Evolutionary conservation across 2,329 filamentous ascomycete genomes (phyloP).

Genomic region (Pseudocercospora crystallina): DNA sequence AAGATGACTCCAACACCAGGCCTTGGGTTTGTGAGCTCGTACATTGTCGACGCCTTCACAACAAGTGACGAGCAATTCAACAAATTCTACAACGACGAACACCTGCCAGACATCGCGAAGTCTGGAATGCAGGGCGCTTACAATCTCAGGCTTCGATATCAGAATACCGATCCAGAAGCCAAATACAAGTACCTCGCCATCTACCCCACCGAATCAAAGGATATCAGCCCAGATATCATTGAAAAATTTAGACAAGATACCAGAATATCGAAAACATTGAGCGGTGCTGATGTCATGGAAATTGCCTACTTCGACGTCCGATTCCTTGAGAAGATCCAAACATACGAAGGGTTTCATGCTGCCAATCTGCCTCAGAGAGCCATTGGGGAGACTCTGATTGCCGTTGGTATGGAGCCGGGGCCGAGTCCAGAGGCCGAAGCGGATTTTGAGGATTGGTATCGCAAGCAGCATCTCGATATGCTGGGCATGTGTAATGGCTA

Average conservation of each 20-base stretch:
- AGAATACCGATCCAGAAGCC: slow-evolving; percentile 15
- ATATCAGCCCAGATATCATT: background rate
- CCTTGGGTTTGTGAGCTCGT: slow-evolving; percentile 8
- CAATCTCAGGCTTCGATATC: slow-evolving; percentile 19
- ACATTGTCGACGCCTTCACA: slow-evolving; percentile 2
- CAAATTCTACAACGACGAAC: slow-evolving; percentile 10
- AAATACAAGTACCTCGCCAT: slow-evolving; percentile 20
- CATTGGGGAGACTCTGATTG: slow-evolving; percentile 12
- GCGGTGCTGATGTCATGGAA: slow-evolving; percentile 10
- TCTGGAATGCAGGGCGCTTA: slow-evolving; percentile 1
- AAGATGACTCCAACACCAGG: slow-evolving; percentile 4
- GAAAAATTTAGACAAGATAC: slow-evolving; percentile 9
- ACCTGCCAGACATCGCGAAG: background rate
- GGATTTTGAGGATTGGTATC: slow-evolving; percentile 32
- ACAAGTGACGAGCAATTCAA: slow-evolving; percentile 10
- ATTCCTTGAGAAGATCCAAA: slow-evolving; percentile 21
- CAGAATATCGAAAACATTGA: slow-evolving; percentile 9
- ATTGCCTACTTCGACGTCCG: slow-evolving; percentile 14
- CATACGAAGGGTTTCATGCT: slow-evolving; percentile 18
- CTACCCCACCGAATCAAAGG: slow-evolving; percentile 17
- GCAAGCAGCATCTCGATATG: slow-evolving; percentile 30
- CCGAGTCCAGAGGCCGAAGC: slow-evolving; percentile 11
- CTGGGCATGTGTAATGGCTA: slow-evolving; percentile 25
- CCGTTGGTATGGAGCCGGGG: slow-evolving; percentile 26
- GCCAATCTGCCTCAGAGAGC: slow-evolving; percentile 5